A percentile compares a stretch with the other conserved stretches of the same genome.
Evolutionary conservation across 2,329 filamentous ascomycete genomes (phyloP).

Genomic region (Microascus cirrosus): DNA sequence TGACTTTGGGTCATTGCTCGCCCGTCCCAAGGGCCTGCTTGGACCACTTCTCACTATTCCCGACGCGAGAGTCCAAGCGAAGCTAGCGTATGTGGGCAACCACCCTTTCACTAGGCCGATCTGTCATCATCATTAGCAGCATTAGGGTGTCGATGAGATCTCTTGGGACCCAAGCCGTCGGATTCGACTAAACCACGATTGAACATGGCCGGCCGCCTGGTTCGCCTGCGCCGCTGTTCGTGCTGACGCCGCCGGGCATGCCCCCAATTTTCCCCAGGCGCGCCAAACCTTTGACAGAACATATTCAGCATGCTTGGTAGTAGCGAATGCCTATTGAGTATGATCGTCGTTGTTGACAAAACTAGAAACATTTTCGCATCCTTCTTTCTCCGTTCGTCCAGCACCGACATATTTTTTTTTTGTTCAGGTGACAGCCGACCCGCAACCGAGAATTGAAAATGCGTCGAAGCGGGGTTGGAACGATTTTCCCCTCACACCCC

Average conservation of each 20-base stretch:
- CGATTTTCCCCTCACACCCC: neutral
- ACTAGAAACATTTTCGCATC: neutral
- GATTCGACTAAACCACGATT: neutral
- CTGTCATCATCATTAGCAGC: constrained; percentile 8
- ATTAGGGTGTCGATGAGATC: constrained; percentile 23
- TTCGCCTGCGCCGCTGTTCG: constrained; percentile 10
- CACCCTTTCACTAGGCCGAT: constrained; percentile 4
- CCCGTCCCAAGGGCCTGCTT: neutral
- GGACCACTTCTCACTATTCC: neutral
- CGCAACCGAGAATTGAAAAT: neutral
- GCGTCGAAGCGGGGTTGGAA: neutral
- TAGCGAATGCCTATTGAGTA: too few species aligned
- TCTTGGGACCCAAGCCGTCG: constrained; percentile 20
- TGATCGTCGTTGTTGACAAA: neutral
- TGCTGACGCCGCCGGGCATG: neutral
- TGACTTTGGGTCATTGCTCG: neutral
- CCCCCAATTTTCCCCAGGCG: neutral
- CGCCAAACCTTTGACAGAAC: neutral
- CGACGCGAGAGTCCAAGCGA: neutral
- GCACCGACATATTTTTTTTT: neutral
- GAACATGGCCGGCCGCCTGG: constrained; percentile 20
- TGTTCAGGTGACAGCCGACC: neutral
- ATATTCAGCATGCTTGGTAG: too few species aligned
- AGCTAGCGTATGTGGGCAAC: neutral
- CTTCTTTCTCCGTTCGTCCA: neutral